Evolutionary conservation across 1,284 basidiomycete genomes (phyloP).

Genomic region (Cutaneotrichosporon daszewskae): DNA sequence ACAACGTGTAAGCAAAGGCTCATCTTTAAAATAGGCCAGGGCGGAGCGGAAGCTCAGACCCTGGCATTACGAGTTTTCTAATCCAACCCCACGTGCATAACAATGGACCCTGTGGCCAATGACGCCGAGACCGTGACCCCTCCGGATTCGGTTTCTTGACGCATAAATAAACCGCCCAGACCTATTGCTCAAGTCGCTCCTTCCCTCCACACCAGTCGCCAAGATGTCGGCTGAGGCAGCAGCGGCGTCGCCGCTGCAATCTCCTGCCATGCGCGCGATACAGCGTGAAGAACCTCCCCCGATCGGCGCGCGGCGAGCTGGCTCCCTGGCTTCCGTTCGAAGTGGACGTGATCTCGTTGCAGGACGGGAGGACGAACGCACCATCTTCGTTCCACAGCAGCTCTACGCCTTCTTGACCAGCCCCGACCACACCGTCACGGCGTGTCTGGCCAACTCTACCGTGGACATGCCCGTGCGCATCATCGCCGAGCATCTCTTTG

Average conservation of each 20-base stretch:
- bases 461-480: slow-evolving; percentile 19
- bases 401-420: slow-evolving; percentile 17
- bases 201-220: not conserved
- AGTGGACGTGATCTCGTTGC: slow-evolving; percentile 14
- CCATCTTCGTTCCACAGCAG: slow-evolving; percentile 12
- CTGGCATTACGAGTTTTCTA: too few relatives aligned
- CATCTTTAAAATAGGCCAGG: too few relatives aligned
- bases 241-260: not conserved
- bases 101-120: too few relatives aligned
- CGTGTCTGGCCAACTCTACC: slow-evolving; percentile 15
- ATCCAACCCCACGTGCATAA: too few relatives aligned
- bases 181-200: not conserved
- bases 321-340: slow-evolving; percentile 3
- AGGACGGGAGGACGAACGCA: slow-evolving; percentile 6
- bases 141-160: not conserved
- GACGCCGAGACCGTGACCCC: too few relatives aligned
- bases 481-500: slow-evolving; percentile 22
- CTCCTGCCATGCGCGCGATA: slow-evolving; percentile 10
- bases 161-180: not conserved
- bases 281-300: slow-evolving; percentile 9
- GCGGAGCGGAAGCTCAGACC: too few relatives aligned
- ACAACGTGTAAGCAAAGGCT: too few relatives aligned
- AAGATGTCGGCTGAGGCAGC: too few relatives aligned
- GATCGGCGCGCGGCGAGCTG: not conserved
- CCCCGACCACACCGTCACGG: slow-evolving; percentile 16